phyloP scores from a whole-genome alignment of 495 filamentous ascomycete species.

The Pyrenopolyporus hunteri region DNA sequence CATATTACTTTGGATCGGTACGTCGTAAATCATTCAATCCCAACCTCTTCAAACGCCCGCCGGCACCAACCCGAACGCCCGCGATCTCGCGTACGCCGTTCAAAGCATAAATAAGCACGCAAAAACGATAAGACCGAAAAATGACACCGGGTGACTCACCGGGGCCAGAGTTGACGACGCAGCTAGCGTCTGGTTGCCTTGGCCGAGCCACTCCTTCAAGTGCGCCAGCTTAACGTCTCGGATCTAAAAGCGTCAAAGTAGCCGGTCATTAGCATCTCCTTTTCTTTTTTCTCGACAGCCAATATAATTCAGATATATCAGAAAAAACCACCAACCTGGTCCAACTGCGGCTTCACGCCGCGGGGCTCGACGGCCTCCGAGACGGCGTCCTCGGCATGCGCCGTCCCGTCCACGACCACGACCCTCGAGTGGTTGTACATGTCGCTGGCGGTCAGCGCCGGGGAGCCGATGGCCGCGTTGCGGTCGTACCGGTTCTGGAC shows the following conservation, averaged over 20 bases:
- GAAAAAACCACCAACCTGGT: constrained; percentile 10
- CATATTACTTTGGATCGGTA: too few species aligned
- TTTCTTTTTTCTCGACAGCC: background rate
- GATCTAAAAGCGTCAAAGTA: constrained; percentile 10
- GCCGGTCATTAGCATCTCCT: too few species aligned
- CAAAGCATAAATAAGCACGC: background rate
- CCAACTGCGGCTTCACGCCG: constrained; percentile 24
- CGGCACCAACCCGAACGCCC: too few species aligned
- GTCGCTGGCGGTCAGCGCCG: constrained; percentile 9
- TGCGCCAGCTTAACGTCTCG: constrained; percentile 26
- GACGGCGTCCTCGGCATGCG: constrained; percentile 30
- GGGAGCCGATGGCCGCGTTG: constrained; percentile 31
- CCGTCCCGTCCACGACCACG: constrained; percentile 13
- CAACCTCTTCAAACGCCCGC: too few species aligned
- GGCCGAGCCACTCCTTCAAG: constrained; percentile 29
- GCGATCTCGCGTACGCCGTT: background rate
- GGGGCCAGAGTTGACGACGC: background rate
- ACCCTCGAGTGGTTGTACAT: constrained; percentile 29
- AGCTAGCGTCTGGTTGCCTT: constrained; percentile 12
- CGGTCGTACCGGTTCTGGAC: constrained; percentile 24
- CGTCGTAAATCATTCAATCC: too few species aligned
- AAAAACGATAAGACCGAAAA: constrained; percentile 2
- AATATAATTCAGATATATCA: background rate
- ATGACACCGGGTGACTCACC: background rate
- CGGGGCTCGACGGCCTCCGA: constrained; percentile 25